phyloP scores from a whole-genome alignment of 257 asterid genomes.

The Pogostemon cablin region DNA sequence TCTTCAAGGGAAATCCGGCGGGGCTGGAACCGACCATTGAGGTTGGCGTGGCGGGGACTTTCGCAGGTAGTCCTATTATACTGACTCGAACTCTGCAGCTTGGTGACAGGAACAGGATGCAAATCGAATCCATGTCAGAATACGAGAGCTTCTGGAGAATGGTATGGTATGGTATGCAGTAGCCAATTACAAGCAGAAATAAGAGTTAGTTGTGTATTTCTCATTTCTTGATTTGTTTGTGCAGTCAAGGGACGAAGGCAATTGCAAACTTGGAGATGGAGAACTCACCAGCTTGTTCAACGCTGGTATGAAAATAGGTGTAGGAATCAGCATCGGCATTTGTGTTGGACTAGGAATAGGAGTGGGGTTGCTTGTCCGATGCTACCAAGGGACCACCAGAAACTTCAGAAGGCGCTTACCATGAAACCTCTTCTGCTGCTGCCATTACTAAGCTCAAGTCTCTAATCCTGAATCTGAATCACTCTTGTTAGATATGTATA shows the following conservation, averaged over 20 bases:
- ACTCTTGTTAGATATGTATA: background rate
- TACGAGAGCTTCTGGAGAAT: conserved; percentile 28
- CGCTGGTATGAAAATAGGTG: conserved; percentile 77
- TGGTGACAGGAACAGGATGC: conserved; percentile 52
- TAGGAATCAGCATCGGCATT: conserved; percentile 72
- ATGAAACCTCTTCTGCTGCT: conserved; percentile 30
- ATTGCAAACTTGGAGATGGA: conserved; percentile 55
- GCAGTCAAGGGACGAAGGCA: conserved; percentile 49
- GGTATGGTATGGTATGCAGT: too few relatives aligned
- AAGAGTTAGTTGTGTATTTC: too few relatives aligned
- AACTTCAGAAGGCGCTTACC: conserved; percentile 59
- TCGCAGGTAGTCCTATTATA: conserved; percentile 60
- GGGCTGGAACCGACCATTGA: conserved; percentile 55
- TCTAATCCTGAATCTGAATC: conserved; percentile 14
- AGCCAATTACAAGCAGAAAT: too few relatives aligned
- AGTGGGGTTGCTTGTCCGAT: conserved; percentile 66
- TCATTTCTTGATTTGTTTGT: conserved; percentile 6
- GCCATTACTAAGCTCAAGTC: conserved; percentile 31
- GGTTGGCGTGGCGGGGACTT: conserved; percentile 74
- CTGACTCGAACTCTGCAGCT: conserved; percentile 59
- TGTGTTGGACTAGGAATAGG: conserved; percentile 77
- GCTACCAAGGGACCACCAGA: conserved; percentile 72
- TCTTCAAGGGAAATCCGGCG: conserved; percentile 43
- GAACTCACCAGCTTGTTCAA: conserved; percentile 70
- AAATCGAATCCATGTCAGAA: conserved; percentile 67